A percentile compares a stretch with the other conserved stretches of the same genome.
Conservation (phyloP, 805 yeast species). For the Allodekkera sacchari region DNA sequence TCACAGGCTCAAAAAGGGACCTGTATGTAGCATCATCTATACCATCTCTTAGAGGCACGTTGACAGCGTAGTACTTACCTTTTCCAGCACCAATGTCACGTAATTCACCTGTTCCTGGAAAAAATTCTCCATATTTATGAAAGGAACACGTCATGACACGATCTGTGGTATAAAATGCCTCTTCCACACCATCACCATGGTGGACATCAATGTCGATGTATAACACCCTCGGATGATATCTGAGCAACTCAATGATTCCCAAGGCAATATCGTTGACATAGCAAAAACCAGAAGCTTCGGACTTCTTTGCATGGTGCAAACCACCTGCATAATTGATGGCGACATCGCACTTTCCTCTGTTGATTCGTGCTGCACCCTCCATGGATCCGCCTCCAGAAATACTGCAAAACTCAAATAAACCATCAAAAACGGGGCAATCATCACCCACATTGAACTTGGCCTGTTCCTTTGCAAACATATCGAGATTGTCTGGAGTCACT, state of each 20-base stretch:
- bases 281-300: constrained; percentile 86
- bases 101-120: constrained; percentile 88
- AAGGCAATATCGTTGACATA: constrained; percentile 85
- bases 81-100: constrained; percentile 78
- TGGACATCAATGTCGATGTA: constrained; percentile 89
- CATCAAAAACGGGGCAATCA: constrained; percentile 82
- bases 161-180: constrained; percentile 87
- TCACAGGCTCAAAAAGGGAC: constrained; percentile 83
- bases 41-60: constrained; percentile 86
- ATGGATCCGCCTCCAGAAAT: constrained; percentile 84
- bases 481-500: constrained; percentile 88
- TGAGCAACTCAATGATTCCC: constrained; percentile 68
- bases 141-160: constrained; percentile 86
- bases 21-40: constrained; percentile 86
- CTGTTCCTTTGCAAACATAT: constrained; percentile 79
- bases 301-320: constrained; percentile 84
- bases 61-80: constrained; percentile 77
- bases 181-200: constrained; percentile 95
- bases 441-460: constrained; percentile 93
- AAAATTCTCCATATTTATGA: constrained; percentile 88
- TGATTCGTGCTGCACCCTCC: constrained; percentile 82
- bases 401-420: constrained; percentile 65
- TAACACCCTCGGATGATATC: constrained; percentile 78
- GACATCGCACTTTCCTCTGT: constrained; percentile 77
- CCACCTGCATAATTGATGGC: constrained; percentile 96